Conservation (phyloP, 306 rosid genomes). For the Styphnolobium japonicum region DNA sequence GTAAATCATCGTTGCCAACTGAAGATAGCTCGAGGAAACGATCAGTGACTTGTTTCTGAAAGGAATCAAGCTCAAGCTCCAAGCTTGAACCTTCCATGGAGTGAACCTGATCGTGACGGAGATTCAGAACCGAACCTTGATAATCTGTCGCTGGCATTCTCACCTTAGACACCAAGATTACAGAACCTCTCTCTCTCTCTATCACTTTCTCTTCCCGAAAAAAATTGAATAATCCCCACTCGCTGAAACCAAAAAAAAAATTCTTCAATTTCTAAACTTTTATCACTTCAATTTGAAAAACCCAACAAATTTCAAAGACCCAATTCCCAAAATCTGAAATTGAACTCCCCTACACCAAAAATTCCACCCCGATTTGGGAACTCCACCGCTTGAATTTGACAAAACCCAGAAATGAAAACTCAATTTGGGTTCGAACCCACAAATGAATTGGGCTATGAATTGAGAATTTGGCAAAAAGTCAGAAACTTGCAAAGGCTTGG, state of each 20-base stretch:
- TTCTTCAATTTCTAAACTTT: background rate
- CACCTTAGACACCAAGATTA: background rate
- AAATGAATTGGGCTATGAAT: background rate
- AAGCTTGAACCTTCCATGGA: slow-evolving; percentile 50
- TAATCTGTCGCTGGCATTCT: slow-evolving; percentile 70
- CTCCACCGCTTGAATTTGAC: background rate
- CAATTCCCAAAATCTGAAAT: background rate
- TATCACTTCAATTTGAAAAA: background rate
- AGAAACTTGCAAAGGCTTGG: background rate
- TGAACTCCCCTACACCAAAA: background rate
- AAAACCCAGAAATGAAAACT: background rate
- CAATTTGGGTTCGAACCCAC: slow-evolving; percentile 1
- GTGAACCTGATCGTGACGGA: slow-evolving; percentile 46
- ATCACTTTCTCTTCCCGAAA: too few species aligned
- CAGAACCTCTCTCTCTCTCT: background rate
- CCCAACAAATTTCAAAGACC: background rate
- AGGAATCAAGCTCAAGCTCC: slow-evolving; percentile 55
- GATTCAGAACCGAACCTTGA: slow-evolving; percentile 51
- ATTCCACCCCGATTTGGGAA: background rate
- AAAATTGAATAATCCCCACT: too few species aligned
- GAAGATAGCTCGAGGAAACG: slow-evolving; percentile 50
- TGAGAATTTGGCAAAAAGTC: background rate
- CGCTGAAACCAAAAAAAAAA: too few species aligned
- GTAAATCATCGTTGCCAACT: slow-evolving; percentile 34
- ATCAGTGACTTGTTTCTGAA: slow-evolving; percentile 58